These are phyloP conservation scores for Zea luxurians DNA, from an alignment of 176 grass and related monocot genomes.

Conservation along the genomic window DNA sequence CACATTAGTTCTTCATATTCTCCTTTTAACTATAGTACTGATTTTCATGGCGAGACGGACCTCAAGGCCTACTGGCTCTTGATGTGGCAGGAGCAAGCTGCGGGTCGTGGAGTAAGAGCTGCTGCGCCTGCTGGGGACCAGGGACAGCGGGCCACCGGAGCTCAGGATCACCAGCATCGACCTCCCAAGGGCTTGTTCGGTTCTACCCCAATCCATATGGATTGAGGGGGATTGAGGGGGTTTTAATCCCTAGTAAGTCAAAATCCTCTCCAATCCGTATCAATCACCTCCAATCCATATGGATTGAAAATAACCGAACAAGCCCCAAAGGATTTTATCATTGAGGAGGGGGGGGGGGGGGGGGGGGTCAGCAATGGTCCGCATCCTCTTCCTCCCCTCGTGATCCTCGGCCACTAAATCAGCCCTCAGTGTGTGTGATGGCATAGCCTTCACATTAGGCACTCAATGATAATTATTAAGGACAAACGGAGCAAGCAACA, in stretches of 20 bases:
- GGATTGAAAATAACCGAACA: too few relatives aligned
- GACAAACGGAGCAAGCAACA: neutral
- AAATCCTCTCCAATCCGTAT: too few relatives aligned
- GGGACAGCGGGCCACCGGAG: conserved; percentile 6
- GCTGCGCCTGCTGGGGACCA: neutral
- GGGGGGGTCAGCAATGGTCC: neutral
- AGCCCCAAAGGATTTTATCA: conserved; percentile 42
- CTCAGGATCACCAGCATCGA: conserved; percentile 5
- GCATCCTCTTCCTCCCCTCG: conserved; percentile 23
- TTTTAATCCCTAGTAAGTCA: too few relatives aligned
- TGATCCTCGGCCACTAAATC: too few relatives aligned
- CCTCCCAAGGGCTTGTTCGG: neutral
- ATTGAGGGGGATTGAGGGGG: too few relatives aligned
- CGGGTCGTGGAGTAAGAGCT: conserved; percentile 50
- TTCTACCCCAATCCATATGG: neutral
- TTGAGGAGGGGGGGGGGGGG: conserved; percentile 23
- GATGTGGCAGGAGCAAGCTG: conserved; percentile 41
- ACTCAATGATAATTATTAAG: neutral
- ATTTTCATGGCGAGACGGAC: too few relatives aligned
- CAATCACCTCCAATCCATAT: too few relatives aligned
- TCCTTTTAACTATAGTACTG: too few relatives aligned
- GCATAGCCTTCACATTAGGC: neutral
- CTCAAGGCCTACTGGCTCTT: conserved; percentile 49
- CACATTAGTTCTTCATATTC: too few relatives aligned
- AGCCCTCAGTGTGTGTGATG: conserved; percentile 42